Evolutionary conservation across 2,329 filamentous ascomycete genomes (phyloP), one percentile per base, ranked within the genome.

Genomic region (Fusarium nisikadoi): DNA sequence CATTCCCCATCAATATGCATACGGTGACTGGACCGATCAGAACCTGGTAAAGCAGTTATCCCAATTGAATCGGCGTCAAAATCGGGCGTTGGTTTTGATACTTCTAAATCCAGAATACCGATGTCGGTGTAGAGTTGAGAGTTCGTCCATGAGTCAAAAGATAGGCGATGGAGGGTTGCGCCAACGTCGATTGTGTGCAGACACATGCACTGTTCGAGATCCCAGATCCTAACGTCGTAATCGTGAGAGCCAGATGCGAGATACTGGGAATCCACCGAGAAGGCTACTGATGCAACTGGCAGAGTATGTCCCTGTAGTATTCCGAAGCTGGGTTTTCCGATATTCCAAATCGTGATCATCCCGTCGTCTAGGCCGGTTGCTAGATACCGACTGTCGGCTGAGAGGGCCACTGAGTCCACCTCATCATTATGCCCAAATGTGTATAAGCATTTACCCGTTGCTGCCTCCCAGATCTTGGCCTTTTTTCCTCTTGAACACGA

Each of bases 161-260:
- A 36, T 4, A 57, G 7, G 2, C 1, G 19, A 13, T 2, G 0
- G 0, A 36, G 7, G 2, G 0, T 0, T 10, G 0, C 2, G 0
- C n/a, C 5, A 3, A 36, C 5, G 2, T 47, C 0, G 0, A 56
- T 8, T 10, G 0, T 13, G 0, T 36, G 7, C 3, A 36, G 4
- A 11, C 41, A 36, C 0, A 0, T 2, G 23, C 1, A 1, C 5
- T 4, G 2, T 6, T 11, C 5, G 0, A 8, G 23, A 8, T 36
- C 31, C 41, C 41, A 57, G 14, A 56, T 13, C 5, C 2, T 2
- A 0, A 47, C 19, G 0, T 10, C 0, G 0, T 5, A 0, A 11
- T 4, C 16, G 3, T 0, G 0, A 2, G 23, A 29, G 19, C 6
- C 3, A 2, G 23, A 47, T 29, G 31, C 54, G 0, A 57, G 23